Conservation (phyloP, 306 rosid species). For the Casuarina glauca region DNA sequence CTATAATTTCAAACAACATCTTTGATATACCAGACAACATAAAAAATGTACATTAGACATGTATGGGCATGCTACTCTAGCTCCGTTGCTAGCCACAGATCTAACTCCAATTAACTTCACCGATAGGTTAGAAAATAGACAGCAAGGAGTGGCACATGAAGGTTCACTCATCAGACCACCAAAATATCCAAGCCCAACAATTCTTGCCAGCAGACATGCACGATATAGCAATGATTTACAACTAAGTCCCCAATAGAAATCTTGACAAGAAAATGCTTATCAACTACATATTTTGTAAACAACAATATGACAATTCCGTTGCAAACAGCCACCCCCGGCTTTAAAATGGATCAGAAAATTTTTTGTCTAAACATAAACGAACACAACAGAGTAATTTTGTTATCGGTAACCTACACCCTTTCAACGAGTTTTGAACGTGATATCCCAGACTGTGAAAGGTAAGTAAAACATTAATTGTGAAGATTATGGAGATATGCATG, state of each 20-base stretch:
- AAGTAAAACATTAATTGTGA: not conserved
- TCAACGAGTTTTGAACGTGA: too few species aligned
- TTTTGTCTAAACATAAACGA: not conserved
- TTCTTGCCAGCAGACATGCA: not conserved
- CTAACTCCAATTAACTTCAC: not conserved
- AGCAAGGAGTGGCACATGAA: not conserved
- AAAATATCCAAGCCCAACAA: not conserved
- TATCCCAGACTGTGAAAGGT: not conserved
- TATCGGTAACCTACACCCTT: not conserved
- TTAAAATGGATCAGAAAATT: not conserved
- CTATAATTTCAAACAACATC: too few species aligned
- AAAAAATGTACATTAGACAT: not conserved
- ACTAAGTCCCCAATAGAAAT: too few species aligned
- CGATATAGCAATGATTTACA: not conserved
- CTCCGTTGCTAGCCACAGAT: not conserved
- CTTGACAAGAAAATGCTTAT: too few species aligned
- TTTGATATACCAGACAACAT: not conserved
- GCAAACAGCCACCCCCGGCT: not conserved
- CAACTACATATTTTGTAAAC: too few species aligned
- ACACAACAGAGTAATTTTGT: not conserved
- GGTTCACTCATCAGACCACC: slow-evolving; percentile 2
- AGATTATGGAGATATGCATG: too few species aligned
- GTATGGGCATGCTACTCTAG: not conserved
- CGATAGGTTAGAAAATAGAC: not conserved
- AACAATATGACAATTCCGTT: not conserved